phyloP scores from a whole-genome alignment of 2,329 filamentous ascomycete genomes.

The Claviceps humidiphila region DNA sequence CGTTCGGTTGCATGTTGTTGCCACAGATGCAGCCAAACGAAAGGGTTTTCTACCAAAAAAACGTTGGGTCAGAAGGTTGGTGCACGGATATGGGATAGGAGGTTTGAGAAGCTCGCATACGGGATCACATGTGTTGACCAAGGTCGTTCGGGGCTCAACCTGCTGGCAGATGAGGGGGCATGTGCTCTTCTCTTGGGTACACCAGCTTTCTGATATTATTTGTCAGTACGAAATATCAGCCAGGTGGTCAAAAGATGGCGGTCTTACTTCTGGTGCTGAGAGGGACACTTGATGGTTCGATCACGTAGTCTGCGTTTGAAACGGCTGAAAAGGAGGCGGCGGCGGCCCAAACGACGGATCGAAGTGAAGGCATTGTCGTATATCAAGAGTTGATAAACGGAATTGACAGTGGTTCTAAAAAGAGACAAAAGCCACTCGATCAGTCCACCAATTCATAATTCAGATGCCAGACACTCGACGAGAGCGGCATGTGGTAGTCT shows the following conservation, averaged over 20 bases:
- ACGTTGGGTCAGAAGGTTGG: neutral
- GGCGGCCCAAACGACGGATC: constrained; percentile 38
- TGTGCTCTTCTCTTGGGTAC: constrained; percentile 43
- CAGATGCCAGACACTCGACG: too few relatives aligned
- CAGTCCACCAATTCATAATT: too few relatives aligned
- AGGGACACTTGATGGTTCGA: constrained; percentile 49
- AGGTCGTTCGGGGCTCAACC: constrained; percentile 33
- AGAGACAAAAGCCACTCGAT: too few relatives aligned
- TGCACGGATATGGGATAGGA: too few relatives aligned
- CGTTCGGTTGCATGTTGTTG: constrained; percentile 52
- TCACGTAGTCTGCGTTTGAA: constrained; percentile 43
- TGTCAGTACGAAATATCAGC: neutral
- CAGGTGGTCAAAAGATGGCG: neutral
- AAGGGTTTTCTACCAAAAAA: constrained; percentile 36
- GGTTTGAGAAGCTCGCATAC: constrained; percentile 25
- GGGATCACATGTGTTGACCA: constrained; percentile 54
- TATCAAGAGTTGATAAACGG: too few relatives aligned
- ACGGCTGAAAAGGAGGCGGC: constrained; percentile 33
- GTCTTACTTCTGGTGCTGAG: constrained; percentile 36
- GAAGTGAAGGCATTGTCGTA: constrained; percentile 41
- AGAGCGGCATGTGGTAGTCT: neutral
- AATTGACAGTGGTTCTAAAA: too few relatives aligned
- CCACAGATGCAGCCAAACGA: constrained; percentile 62
- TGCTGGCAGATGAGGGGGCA: constrained; percentile 66
- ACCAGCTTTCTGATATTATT: constrained; percentile 44